These are phyloP conservation scores for Dichotomocladium elegans DNA, from an alignment of 371 early-diverging fungal genomes.

Conservation along the genomic window DNA sequence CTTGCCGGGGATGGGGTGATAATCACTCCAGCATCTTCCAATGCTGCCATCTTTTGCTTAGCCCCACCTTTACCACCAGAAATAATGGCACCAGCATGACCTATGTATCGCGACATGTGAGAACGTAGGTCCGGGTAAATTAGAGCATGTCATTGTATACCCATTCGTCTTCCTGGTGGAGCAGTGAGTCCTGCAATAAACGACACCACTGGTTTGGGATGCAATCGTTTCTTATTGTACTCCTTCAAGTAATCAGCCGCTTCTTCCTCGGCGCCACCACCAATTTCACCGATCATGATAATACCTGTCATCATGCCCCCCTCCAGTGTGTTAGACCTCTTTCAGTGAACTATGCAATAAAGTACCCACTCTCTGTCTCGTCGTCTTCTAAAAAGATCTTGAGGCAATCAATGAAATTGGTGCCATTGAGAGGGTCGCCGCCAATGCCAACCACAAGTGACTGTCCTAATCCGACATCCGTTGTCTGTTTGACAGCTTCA, in stretches of 20 bases:
- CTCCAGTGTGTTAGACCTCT: too few species aligned
- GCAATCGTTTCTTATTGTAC: constrained; percentile 81
- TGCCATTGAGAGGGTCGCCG: constrained; percentile 99
- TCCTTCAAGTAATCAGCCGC: constrained; percentile 95
- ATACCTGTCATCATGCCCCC: constrained; percentile 55
- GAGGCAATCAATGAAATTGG: constrained; percentile 97
- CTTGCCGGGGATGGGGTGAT: constrained; percentile 94
- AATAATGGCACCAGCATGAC: constrained; percentile 86
- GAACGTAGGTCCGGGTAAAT: too few species aligned
- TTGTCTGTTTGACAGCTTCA: constrained; percentile 98
- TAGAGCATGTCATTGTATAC: constrained; percentile 42
- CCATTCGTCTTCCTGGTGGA: constrained; percentile 98
- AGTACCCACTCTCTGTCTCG: constrained; percentile 82
- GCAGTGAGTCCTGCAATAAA: constrained; percentile 99
- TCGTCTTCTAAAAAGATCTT: constrained; percentile 92
- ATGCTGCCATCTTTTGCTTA: constrained; percentile 93
- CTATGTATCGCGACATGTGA: not conserved
- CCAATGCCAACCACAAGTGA: constrained; percentile 97
- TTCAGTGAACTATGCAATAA: not conserved
- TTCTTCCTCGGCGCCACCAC: constrained; percentile 98
- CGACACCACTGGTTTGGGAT: constrained; percentile 93
- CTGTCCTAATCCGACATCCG: constrained; percentile 92
- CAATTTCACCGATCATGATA: constrained; percentile 92
- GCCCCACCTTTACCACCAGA: constrained; percentile 98
- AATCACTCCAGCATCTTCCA: constrained; percentile 89